Evolutionary conservation across 2,329 filamentous ascomycete species (phyloP).

Genomic region (Hortaea werneckii): DNA sequence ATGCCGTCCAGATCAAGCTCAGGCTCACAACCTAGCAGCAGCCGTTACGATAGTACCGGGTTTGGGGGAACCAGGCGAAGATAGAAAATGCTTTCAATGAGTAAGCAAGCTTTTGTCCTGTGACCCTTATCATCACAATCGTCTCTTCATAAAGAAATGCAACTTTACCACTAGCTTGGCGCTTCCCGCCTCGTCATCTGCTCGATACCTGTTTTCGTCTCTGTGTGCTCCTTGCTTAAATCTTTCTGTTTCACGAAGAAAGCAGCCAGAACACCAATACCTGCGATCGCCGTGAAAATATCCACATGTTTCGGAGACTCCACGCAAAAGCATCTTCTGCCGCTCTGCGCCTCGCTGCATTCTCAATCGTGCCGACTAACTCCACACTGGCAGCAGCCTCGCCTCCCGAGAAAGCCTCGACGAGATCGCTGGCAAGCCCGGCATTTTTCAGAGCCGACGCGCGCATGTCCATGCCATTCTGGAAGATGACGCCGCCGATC

Average conservation of each 20-base stretch:
- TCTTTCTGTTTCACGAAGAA: constrained; percentile 35
- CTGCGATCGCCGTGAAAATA: constrained; percentile 37
- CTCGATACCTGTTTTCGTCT: constrained; percentile 39
- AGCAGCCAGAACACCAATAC: constrained; percentile 31
- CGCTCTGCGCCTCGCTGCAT: constrained; percentile 29
- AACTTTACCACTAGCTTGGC: no score
- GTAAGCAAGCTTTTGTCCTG: no score
- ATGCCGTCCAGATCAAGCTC: constrained; percentile 5
- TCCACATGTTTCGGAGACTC: constrained; percentile 42
- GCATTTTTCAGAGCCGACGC: constrained; percentile 5
- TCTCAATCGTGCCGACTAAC: constrained; percentile 30
- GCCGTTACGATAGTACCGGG: constrained; percentile 24
- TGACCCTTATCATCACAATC: no score
- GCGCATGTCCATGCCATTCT: constrained; percentile 30
- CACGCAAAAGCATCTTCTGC: constrained; percentile 38
- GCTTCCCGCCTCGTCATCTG: constrained; percentile 5
- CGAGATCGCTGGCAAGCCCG: constrained; percentile 18
- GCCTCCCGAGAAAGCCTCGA: constrained; percentile 29
- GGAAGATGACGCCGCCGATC: constrained; percentile 42
- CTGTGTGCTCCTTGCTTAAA: constrained; percentile 41
- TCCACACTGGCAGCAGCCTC: constrained; percentile 40
- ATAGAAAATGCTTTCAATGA: constrained; percentile 5
- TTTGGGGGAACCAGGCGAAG: constrained; percentile 26
- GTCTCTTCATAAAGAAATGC: no score
- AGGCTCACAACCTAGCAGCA: constrained; percentile 16